A percentile compares a stretch with the other conserved stretches of the same genome.
Evolutionary conservation across 768 basidiomycete genomes (phyloP).

Genomic region (Leccinum uliginosum): DNA sequence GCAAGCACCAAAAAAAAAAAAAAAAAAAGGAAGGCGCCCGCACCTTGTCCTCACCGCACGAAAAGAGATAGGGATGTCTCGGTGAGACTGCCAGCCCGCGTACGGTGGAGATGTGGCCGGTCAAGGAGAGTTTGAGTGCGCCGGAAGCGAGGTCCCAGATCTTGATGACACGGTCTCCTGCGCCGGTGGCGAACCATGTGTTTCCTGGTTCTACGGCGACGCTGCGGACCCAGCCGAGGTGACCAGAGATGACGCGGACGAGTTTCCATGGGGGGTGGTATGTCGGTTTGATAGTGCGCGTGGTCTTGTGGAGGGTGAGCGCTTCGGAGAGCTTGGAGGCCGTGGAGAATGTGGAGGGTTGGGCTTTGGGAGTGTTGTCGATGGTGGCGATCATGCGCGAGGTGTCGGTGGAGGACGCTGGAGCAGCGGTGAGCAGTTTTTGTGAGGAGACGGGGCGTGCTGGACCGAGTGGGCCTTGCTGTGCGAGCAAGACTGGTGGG

Average conservation of each 20-base stretch:
- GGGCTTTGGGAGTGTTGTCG: conserved; percentile 64
- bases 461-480: conserved; percentile 80
- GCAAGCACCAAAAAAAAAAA: background rate
- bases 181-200: conserved; percentile 97
- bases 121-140: conserved; percentile 94
- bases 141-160: conserved; percentile 98
- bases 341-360: conserved; percentile 68
- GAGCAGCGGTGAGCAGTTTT: conserved; percentile 65
- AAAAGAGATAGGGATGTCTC: conserved; percentile 95
- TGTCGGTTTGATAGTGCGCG: conserved; percentile 88
- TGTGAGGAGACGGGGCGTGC: conserved; percentile 52
- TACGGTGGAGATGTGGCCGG: conserved; percentile 97
- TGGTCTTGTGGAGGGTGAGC: conserved; percentile 88
- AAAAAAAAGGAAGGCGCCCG: conserved; percentile 10
- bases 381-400: conserved; percentile 69
- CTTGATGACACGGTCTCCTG: conserved; percentile 97
- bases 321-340: conserved; percentile 76
- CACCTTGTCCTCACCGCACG: conserved; percentile 97
- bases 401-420: conserved; percentile 43
- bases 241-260: conserved; percentile 92
- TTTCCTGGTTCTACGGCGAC: conserved; percentile 98
- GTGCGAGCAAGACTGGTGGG: conserved; percentile 73
- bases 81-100: conserved; percentile 89
- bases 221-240: conserved; percentile 96
- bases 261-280: conserved; percentile 98